Evolutionary conservation across 164 flowering plant genomes (phyloP).

Genomic region (Vitis riparia): DNA sequence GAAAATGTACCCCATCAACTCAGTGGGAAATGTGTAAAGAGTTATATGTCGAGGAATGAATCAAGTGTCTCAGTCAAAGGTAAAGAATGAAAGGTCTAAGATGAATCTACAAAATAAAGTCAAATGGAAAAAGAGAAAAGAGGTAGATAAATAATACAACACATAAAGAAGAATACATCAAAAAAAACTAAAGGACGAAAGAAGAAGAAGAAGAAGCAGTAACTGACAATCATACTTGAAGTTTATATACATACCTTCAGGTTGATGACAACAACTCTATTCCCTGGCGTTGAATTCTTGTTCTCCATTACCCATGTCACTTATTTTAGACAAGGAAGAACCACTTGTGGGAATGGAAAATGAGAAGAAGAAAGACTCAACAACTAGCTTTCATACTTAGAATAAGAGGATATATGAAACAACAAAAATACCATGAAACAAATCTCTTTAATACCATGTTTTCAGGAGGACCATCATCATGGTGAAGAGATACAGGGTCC

Average conservation of each 20-base stretch:
- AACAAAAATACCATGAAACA: conserved; percentile 1
- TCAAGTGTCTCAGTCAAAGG: too few relatives aligned
- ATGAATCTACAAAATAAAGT: too few relatives aligned
- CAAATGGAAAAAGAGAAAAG: too few relatives aligned
- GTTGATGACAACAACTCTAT: conserved; percentile 68
- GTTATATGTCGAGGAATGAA: too few relatives aligned
- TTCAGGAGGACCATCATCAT: conserved; percentile 59
- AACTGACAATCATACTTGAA: not conserved
- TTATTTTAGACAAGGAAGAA: conserved; percentile 83
- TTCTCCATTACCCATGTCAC: conserved; percentile 93
- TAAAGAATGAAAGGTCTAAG: too few relatives aligned
- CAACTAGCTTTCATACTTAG: not conserved
- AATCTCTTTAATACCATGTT: conserved; percentile 47
- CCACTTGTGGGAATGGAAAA: conserved; percentile 28
- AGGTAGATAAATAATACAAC: too few relatives aligned
- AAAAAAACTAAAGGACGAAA: too few relatives aligned
- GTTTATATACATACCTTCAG: conserved; percentile 52
- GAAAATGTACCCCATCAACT: too few relatives aligned
- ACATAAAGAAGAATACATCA: too few relatives aligned
- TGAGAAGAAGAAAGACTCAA: not conserved
- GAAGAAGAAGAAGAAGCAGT: not conserved
- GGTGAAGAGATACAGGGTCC: conserved; percentile 68
- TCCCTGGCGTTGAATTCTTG: conserved; percentile 50
- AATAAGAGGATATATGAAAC: not conserved
- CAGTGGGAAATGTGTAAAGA: too few relatives aligned